Evolutionary conservation across 108 stramenopile genomes (phyloP).

Genomic region (Skeletonema costatum): DNA sequence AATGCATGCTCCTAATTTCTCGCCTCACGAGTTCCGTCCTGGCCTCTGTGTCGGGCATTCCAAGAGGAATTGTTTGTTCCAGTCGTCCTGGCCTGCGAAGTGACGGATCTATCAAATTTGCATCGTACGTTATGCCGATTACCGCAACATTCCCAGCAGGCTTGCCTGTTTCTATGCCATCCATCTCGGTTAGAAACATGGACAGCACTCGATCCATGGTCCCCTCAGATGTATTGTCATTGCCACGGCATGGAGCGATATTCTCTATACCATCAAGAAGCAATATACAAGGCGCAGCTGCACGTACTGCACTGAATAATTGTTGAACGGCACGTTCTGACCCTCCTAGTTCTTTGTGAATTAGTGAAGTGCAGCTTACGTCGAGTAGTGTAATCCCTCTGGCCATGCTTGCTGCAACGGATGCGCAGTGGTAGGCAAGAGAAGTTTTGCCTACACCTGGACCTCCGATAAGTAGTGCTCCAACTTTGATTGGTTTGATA

Average conservation of each 20-base stretch:
- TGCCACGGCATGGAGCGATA: slow-evolving; percentile 76
- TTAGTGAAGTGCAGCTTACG: slow-evolving; percentile 82
- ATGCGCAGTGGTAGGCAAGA: slow-evolving; percentile 67
- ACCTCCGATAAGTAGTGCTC: slow-evolving; percentile 70
- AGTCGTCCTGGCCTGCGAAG: slow-evolving; percentile 79
- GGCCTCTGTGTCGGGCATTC: slow-evolving; percentile 55
- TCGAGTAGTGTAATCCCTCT: slow-evolving; percentile 71
- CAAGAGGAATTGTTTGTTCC: slow-evolving; percentile 58
- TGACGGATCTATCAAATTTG: slow-evolving; percentile 70
- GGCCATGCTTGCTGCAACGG: slow-evolving; percentile 57
- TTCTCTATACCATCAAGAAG: slow-evolving; percentile 87
- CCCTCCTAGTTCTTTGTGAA: slow-evolving; percentile 87
- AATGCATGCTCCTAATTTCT: slow-evolving; percentile 37
- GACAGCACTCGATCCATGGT: slow-evolving; percentile 89
- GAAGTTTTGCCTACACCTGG: slow-evolving; percentile 78
- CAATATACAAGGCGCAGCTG: slow-evolving; percentile 84
- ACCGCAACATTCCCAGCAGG: slow-evolving; percentile 55
- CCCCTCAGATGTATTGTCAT: slow-evolving; percentile 86
- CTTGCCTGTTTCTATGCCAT: slow-evolving; percentile 62
- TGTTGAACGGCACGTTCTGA: slow-evolving; percentile 76
- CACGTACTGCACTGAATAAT: slow-evolving; percentile 63
- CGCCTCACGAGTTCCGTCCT: slow-evolving; percentile 48
- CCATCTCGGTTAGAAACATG: slow-evolving; percentile 82
- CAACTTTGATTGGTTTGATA: slow-evolving; percentile 58
- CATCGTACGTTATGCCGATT: slow-evolving; percentile 80